A percentile compares a stretch with the other conserved stretches of the same genome.
These are phyloP conservation scores for Novakomyces olei DNA, from an alignment of 805 yeast genomes.

Conservation along the genomic window DNA sequence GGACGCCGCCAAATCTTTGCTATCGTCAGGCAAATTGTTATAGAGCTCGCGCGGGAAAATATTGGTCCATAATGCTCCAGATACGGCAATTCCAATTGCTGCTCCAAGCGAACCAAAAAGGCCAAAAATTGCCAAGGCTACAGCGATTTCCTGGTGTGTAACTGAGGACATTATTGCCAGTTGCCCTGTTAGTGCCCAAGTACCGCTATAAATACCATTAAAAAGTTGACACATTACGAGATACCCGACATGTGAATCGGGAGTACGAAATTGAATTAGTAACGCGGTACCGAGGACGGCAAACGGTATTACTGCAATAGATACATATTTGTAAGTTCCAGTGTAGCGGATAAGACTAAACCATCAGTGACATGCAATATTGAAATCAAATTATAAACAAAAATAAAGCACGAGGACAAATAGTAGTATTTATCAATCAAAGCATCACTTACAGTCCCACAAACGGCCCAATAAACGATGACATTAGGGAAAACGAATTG, in stretches of 20 bases:
- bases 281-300: slow-evolving; percentile 37
- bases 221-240: slow-evolving; percentile 38
- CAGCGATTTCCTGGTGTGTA: slow-evolving; percentile 35
- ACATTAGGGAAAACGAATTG: slow-evolving; percentile 7
- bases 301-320: slow-evolving; percentile 29
- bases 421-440: too few species aligned
- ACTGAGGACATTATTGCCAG: slow-evolving; percentile 32
- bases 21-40: slow-evolving; percentile 13
- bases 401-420: too few species aligned
- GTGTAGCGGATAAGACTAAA: slow-evolving; percentile 27
- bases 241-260: slow-evolving; percentile 26
- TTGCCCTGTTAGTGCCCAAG: slow-evolving; percentile 33
- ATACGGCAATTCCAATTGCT: slow-evolving; percentile 33
- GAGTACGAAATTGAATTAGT: slow-evolving; percentile 28
- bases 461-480: slow-evolving; percentile 28
- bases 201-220: slow-evolving; percentile 43
- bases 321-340: slow-evolving; percentile 22
- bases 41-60: slow-evolving; percentile 14
- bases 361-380: too few species aligned
- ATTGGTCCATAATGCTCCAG: slow-evolving; percentile 40
- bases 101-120: slow-evolving; percentile 33
- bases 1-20: slow-evolving; percentile 4
- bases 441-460: too few species aligned
- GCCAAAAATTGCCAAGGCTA: slow-evolving; percentile 27
- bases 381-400: too few species aligned